Evolutionary conservation across 2,329 filamentous ascomycete species (phyloP).

Genomic region (Neopestalotiopsis sp.): DNA sequence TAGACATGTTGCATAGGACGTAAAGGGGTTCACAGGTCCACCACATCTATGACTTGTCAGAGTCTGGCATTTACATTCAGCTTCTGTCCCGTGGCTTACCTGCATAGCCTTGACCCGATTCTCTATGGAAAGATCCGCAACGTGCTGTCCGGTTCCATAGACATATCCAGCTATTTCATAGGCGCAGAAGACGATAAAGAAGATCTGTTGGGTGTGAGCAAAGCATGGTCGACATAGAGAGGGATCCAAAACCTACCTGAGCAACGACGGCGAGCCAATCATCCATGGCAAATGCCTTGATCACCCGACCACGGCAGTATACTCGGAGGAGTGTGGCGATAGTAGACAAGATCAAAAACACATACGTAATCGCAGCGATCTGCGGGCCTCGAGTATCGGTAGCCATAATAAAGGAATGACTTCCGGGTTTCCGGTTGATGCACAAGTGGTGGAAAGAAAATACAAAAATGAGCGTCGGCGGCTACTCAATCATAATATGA

Average conservation of each 20-base stretch:
- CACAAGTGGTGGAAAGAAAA: not conserved
- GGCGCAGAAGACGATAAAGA: conserved; percentile 32
- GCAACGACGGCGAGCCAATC: conserved; percentile 39
- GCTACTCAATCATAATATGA: not conserved
- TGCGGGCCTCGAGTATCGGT: conserved; percentile 29
- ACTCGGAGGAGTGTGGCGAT: conserved; percentile 35
- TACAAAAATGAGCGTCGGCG: not conserved
- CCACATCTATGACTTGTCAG: conserved; percentile 31
- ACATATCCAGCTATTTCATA: conserved; percentile 33
- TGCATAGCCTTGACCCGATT: conserved; percentile 35
- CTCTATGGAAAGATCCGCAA: conserved; percentile 23
- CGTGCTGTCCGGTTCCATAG: conserved; percentile 34
- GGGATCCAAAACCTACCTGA: conserved; percentile 28
- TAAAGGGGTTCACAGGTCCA: conserved; percentile 49
- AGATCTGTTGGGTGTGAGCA: conserved; percentile 18
- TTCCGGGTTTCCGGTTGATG: not conserved
- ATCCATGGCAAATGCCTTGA: conserved; percentile 37
- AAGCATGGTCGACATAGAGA: not conserved
- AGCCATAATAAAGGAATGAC: not conserved
- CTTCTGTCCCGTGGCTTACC: conserved; percentile 24
- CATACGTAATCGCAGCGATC: conserved; percentile 31
- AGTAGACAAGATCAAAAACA: conserved; percentile 41
- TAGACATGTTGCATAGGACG: conserved; percentile 39
- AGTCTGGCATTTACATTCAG: not conserved
- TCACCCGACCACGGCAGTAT: conserved; percentile 38